Evolutionary conservation across 169 alveolate genomes (phyloP), one percentile per base, ranked within the genome.

Genomic region (Plasmodium ovale): DNA sequence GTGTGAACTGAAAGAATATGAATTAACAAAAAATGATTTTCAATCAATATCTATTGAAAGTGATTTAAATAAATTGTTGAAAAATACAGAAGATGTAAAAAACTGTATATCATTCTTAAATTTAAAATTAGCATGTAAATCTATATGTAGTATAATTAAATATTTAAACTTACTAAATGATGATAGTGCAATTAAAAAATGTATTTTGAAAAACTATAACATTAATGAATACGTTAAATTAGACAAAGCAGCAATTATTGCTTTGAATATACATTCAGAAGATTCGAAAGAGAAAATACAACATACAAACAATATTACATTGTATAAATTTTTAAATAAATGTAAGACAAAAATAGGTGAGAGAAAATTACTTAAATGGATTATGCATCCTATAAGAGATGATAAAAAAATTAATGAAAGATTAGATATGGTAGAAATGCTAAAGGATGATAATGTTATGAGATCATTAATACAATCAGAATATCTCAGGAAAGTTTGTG

Each of bases 291-390:
- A 70, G 7, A 60, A 74, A 5, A 37, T 54, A 27, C 27, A 47
- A 7, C 23, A 37, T 19, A 53, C 79, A 4, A 87, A 82, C 39
- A 23, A 42, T 44, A 27, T 56, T 10, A 85, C 91, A 0, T 54
- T 97, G 29, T 96, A 93, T 85, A 97, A 96, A 23, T 62, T 97
- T 37, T 88, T 98, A 72, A 97, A 97, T 94, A 94, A 95, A 77
- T 97, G 99, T 69, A 95, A 98, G 70, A 98, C 99, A 27, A 68
- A 94, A 62, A 94, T 97, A 27, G 99, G 99, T 2, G 92, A 94
- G 2, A 92, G 99, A 33, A 88, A 96, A 71, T 94, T 99, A 49
- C 94, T 95, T 69, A 92, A 94, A 85, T 98, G 99, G 99, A 87
- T 99, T 5, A 94, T 97, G 68, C 98, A 97, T 82, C 99, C 99